phyloP scores from a whole-genome alignment of 2,329 filamentous ascomycete genomes.

The Plectosphaerella cucumerina region DNA sequence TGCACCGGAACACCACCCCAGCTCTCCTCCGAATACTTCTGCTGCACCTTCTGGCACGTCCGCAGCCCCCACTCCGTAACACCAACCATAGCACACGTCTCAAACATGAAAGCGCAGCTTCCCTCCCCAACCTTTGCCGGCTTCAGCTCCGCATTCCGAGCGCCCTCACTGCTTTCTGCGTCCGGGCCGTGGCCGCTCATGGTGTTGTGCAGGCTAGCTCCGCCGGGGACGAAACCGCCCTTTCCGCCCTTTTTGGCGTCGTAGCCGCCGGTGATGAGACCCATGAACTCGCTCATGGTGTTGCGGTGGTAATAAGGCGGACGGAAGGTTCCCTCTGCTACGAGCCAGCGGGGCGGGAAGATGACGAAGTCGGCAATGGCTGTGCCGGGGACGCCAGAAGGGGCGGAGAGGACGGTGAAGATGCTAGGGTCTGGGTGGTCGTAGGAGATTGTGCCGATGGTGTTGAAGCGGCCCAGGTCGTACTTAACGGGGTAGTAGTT shows the following conservation, averaged over 20 bases:
- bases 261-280: conserved; percentile 53
- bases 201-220: conserved; percentile 63
- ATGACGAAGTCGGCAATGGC: conserved; percentile 69
- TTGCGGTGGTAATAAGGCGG: conserved; percentile 71
- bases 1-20: conserved; percentile 68
- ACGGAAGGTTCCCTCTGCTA: conserved; percentile 65
- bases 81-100: conserved; percentile 65
- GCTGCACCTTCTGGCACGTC: conserved; percentile 56
- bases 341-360: conserved; percentile 69
- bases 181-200: conserved; percentile 67
- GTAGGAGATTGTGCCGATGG: conserved; percentile 67
- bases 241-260: conserved; percentile 55
- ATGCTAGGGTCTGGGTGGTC: conserved; percentile 78
- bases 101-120: conserved; percentile 66
- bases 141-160: conserved; percentile 48
- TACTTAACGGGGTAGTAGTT: conserved; percentile 81
- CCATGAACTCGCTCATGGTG: conserved; percentile 64
- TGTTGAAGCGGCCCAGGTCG: conserved; percentile 72
- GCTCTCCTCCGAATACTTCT: conserved; percentile 74
- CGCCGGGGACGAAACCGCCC: conserved; percentile 54
- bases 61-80: conserved; percentile 66
- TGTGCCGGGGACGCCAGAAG: conserved; percentile 55
- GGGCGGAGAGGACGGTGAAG: conserved; percentile 67
- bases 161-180: conserved; percentile 50
- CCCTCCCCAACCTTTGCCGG: conserved; percentile 55